Conservation (phyloP, 345 rosid species). For the Aegle marmelos region DNA sequence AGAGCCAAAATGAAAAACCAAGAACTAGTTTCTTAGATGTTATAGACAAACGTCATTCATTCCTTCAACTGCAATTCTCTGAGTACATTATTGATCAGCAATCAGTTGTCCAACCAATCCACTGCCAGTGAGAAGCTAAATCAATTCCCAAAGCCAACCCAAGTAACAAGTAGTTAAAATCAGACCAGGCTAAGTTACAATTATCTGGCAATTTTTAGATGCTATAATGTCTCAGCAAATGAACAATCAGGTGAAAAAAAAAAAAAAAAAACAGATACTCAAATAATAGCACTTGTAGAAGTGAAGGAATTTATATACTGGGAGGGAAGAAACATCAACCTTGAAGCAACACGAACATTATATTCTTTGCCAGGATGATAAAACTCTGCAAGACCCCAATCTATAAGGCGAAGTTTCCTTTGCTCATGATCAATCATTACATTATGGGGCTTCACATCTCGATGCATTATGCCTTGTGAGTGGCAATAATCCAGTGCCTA, state of each 20-base stretch:
- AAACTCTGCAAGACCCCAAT: conserved; percentile 98
- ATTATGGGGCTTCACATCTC: conserved; percentile 99
- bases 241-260: not conserved
- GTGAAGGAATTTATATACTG: not conserved
- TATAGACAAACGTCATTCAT: not conserved
- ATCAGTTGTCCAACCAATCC: not conserved
- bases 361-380: conserved; percentile 98
- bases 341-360: conserved; percentile 97
- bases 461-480: conserved; percentile 98
- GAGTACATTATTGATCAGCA: not conserved
- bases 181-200: not conserved
- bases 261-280: not conserved
- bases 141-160: not conserved
- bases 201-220: not conserved
- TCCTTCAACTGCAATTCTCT: not conserved
- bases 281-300: not conserved
- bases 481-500: conserved; percentile 98
- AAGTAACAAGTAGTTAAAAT: not conserved
- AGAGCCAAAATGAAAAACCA: not conserved
- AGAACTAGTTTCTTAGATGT: not conserved
- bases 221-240: not conserved
- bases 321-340: conserved; percentile 38
- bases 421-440: conserved; percentile 99
- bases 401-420: conserved; percentile 90
- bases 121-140: not conserved